Conservation (phyloP, 129 eudicot species). For the Heracleum sosnowskyi region DNA sequence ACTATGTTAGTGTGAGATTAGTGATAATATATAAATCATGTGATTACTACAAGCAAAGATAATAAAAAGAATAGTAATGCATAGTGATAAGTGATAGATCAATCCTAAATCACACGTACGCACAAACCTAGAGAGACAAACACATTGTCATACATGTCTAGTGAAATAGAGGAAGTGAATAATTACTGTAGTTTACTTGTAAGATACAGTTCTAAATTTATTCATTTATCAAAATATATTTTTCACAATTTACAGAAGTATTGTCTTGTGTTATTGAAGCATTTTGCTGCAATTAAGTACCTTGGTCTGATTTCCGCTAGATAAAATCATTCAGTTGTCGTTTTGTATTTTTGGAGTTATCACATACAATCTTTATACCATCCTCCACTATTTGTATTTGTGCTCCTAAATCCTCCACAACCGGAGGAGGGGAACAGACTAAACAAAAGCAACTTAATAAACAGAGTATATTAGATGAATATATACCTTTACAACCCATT, state of each 20-base stretch:
- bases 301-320: no score
- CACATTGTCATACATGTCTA: slow-evolving; percentile 15
- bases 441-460: no score
- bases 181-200: neutral
- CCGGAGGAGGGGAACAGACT: no score
- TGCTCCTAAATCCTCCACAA: no score
- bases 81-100: slow-evolving; percentile 67
- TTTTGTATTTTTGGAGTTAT: no score
- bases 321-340: no score
- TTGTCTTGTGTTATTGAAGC: neutral
- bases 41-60: neutral
- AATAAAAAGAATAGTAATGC: neutral
- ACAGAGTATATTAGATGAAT: no score
- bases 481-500: no score
- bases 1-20: neutral
- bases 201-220: neutral
- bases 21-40: neutral
- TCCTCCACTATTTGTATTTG: no score
- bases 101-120: slow-evolving; percentile 93
- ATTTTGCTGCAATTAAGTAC: no score
- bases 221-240: no score
- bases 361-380: no score
- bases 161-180: neutral
- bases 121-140: slow-evolving; percentile 67
- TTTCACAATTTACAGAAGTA: neutral